Evolutionary conservation across 768 basidiomycete genomes (phyloP), one percentile per base, ranked within the genome.

Genomic region (Xanthoconium stramineum): DNA sequence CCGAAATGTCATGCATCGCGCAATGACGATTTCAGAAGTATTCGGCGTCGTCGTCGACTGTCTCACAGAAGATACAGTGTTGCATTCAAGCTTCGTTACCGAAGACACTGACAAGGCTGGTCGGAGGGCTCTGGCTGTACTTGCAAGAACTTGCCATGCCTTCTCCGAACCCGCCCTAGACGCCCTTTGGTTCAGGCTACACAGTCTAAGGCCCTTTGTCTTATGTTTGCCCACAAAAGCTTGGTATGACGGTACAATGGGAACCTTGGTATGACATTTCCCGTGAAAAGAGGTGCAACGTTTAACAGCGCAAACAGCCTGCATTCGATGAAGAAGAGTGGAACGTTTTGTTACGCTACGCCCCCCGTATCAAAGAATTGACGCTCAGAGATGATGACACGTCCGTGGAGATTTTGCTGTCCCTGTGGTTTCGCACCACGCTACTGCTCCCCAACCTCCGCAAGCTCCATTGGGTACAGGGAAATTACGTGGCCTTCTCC

Each of bases 101-200:
- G 6, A 5, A 28, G 43, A 47, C n/a, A 8, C 10, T 24, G 15
- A 38, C 6, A 12, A 29, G 29, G 28, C 36, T 37, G 36, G 37
- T 38, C 43, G 39, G 11, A 35, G 19, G 19, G 46, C 61, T 7
- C 47, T 63, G 20, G 53, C 50, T 1, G 56, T 20, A n/a, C 57
- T 62, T 20, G 55, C 61, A 35, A 54, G 56, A 40, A 62, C 61
- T 17, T 59, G 61, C 43, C 57, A 48, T 19, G 33, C 53, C 8
- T 36, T 63, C 33, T 59, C 57, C 33, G 42, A 63, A n/a, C 48
- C 48, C 33, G 62, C 62, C 14, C 58, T 64, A 17, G 48, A 61
- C n/a, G 45, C 47, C n/a, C 32, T 64, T 32, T 64, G 59, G 62
- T 6, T 19, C 32, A 64, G 47, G 36, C 30, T 64, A 7, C 2